These are phyloP conservation scores for Coniochaeta sp. DNA, from an alignment of 2,329 filamentous ascomycete genomes.

Conservation along the genomic window DNA sequence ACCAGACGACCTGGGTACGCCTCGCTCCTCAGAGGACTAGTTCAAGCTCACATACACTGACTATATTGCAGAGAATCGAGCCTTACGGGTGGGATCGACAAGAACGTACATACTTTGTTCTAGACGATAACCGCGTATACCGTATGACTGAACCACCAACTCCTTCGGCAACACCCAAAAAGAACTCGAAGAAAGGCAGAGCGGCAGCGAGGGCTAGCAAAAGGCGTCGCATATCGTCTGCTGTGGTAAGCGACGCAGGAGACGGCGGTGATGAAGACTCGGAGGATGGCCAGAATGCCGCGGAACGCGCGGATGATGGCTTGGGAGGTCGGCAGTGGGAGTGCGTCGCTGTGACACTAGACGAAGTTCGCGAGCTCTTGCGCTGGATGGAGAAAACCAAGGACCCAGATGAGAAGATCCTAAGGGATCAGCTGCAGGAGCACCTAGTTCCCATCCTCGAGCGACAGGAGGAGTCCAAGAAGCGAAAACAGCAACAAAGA, in stretches of 20 bases:
- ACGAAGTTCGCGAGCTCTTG: conserved; percentile 69
- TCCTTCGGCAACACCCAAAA: conserved; percentile 52
- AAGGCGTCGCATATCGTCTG: conserved; percentile 53
- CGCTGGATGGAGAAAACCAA: conserved; percentile 65
- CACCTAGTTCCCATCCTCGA: conserved; percentile 81
- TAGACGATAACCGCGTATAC: conserved; percentile 92
- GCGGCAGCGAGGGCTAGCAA: conserved; percentile 62
- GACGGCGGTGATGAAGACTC: conserved; percentile 22
- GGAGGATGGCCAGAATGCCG: conserved; percentile 14
- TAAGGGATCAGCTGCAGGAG: conserved; percentile 64
- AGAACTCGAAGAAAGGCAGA: conserved; percentile 58
- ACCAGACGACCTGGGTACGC: conserved; percentile 77
- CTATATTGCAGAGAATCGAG: conserved; percentile 55
- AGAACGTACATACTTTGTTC: conserved; percentile 79
- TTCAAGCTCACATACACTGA: conserved; percentile 24
- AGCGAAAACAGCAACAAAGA: conserved; percentile 58
- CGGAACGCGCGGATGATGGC: conserved; percentile 46
- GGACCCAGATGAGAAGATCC: conserved; percentile 75
- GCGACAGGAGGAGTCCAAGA: conserved; percentile 67
- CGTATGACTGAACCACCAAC: conserved; percentile 67
- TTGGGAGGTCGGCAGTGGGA: conserved; percentile 81
- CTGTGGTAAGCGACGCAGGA: conserved; percentile 25
- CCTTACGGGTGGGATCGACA: conserved; percentile 83
- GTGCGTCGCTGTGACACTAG: conserved; percentile 74
- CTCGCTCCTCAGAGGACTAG: conserved; percentile 29